Evolutionary conservation across 352 stramenopile species (phyloP).

Genomic region (Pythium angustatum): DNA sequence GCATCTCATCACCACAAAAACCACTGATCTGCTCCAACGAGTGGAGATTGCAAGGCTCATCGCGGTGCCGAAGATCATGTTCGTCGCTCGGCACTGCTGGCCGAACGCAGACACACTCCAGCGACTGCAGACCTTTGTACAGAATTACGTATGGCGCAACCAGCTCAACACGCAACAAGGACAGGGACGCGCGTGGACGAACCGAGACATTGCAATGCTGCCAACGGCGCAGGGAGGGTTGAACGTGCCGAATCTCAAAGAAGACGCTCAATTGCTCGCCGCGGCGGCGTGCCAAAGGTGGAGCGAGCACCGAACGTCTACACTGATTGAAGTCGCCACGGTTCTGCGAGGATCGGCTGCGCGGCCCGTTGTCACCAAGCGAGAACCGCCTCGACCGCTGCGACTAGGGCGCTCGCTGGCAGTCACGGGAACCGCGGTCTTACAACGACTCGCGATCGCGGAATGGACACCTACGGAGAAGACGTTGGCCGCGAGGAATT

Average conservation of each 20-base stretch:
- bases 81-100: conserved; percentile 9
- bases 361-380: too few species aligned
- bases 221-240: background rate
- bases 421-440: too few species aligned
- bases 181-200: background rate
- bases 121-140: background rate
- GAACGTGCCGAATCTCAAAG: background rate
- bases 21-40: conserved; percentile 15
- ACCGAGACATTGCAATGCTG: background rate
- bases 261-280: background rate
- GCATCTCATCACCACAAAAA: conserved; percentile 3
- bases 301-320: too few species aligned
- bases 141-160: background rate
- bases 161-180: background rate
- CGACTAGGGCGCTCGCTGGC: too few species aligned
- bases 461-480: background rate
- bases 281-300: too few species aligned
- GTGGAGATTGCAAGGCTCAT: conserved; percentile 2
- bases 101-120: background rate
- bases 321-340: too few species aligned
- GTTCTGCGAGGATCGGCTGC: too few species aligned
- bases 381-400: too few species aligned
- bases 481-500: background rate
- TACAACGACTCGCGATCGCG: too few species aligned
- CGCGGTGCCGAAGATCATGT: conserved; percentile 13